A percentile compares a stretch with the other conserved stretches of the same genome.
These are phyloP conservation scores for Trichoderma erinaceum DNA, from an alignment of 495 filamentous ascomycete species.

Conservation along the genomic window DNA sequence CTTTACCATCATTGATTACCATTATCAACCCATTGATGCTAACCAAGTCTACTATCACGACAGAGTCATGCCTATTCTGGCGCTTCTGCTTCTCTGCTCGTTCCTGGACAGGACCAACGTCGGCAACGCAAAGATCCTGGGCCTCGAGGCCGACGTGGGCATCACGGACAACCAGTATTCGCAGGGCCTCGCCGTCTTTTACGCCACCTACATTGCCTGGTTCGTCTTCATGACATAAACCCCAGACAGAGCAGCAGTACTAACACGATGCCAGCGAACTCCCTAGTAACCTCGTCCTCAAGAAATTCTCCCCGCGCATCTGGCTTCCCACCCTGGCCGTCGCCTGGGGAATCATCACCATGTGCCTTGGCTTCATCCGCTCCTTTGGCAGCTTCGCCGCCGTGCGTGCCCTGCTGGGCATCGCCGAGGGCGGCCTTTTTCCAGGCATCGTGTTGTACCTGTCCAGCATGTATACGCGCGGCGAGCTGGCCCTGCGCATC, in stretches of 20 bases:
- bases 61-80: slow-evolving; percentile 45
- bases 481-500: slow-evolving; percentile 42
- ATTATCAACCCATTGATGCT: not conserved
- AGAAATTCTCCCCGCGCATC: slow-evolving; percentile 56
- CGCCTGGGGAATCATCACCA: slow-evolving; percentile 50
- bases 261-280: slow-evolving; percentile 52
- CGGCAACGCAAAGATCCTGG: slow-evolving; percentile 53
- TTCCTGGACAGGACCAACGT: slow-evolving; percentile 70
- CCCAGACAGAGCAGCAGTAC: no score
- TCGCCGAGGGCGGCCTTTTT: slow-evolving; percentile 45
- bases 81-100: slow-evolving; percentile 54
- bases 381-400: slow-evolving; percentile 70
- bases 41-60: not conserved
- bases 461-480: slow-evolving; percentile 35
- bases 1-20: not conserved
- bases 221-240: not conserved
- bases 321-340: slow-evolving; percentile 53
- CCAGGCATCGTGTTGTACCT: slow-evolving; percentile 48
- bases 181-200: slow-evolving; percentile 49
- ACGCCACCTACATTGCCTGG: slow-evolving; percentile 46
- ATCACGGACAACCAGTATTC: slow-evolving; percentile 55
- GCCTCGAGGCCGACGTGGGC: slow-evolving; percentile 53
- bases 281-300: slow-evolving; percentile 78
- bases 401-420: slow-evolving; percentile 70
- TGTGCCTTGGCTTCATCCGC: slow-evolving; percentile 68